Base-by-base conservation (phyloP, 2,329 filamentous ascomycete species). In the Xylariaceae sp. region DNA sequence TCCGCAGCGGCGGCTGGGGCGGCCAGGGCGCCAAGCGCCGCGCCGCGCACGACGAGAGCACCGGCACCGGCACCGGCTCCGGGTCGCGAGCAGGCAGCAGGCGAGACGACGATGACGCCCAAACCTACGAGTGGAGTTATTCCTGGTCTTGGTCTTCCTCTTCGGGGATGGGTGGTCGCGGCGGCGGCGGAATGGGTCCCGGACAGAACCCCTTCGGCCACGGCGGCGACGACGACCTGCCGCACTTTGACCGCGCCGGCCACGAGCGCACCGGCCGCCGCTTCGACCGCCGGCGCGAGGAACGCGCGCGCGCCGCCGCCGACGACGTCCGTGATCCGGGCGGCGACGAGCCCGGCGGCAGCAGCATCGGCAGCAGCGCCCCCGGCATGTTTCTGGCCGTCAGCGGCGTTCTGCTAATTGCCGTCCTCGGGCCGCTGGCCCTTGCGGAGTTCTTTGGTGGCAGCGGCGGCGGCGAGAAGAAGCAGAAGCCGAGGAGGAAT, bases 1-100 rank as follows among this genome's bases (percentile, higher is more conserved):
- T 87, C 59, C 73, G 80, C 13, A 79, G 72, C 40, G 88, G 87
- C 4, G 86, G 83, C 3, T 93, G 87, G 72, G 85, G 84, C 30
- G 57, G 63, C 3, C 75, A 84, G 38, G 55, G 61, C 3, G 71
- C 71, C 22, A 83, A 82, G 60, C 58, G 77, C 23, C 59, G 61
- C 34, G 67, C 68, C 22, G 70, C 70, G 28, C 70, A 76, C 39
- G 66, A 70, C 33, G 40, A 64, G 48, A 49, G 58, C 36, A 58
- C 53, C 7, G 16, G 30, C 7, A 19, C 29, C 10, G 19, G 23
- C 10, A 27, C 30, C n/a, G 28, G 31, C 9, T 26, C 34, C 3
- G n/a, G n/a, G n/a, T n/a, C n/a, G n/a, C n/a, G n/a, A n/a, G n/a
- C n/a, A n/a, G n/a, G n/a, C n/a, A n/a, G n/a, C n/a, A n/a, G n/a